Base-by-base conservation (phyloP, 768 basidiomycete species). In the Candolleomyces aberdarensis region DNA sequence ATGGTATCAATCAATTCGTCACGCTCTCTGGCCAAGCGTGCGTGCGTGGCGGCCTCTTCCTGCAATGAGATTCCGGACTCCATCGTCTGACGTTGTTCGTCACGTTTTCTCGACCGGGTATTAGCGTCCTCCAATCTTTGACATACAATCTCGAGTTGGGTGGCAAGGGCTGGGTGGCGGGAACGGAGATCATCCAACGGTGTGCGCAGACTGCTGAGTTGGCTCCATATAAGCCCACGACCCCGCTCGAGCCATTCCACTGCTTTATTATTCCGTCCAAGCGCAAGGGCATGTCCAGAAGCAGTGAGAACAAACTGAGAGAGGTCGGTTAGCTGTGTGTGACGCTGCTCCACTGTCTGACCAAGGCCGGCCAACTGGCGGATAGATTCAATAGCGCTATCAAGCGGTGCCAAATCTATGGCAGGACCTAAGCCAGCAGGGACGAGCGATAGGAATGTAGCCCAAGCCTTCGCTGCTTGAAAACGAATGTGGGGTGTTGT, bases 171-270 rank as follows among this genome's bases (percentile, higher is more conserved):
- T 20, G 70, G 61, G 29, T 65, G 65, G 13, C 22, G 31, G 9
- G 36, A 32, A 19, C 20, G 64, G 1, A 72, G 60, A 13, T 60
- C 52, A 19, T 66, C 67, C 1, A 71, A 19, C 3, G 68, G 65
- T 36, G 63, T 59, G 44, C 69, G 60, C 10, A 68, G 56, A 66
- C 59, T 8, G 65, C 62, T 19, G 6, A 66, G 52, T 54, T 69
- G 67, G 5, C 48, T 56, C 68, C 68, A 69, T 6, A 69, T 60
- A 19, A 69, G 46, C 1, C 61, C 66, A 15, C 67, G 57, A 1
- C 68, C 67, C 48, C 66, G 57, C 29, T 62, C 56, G 15, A 62
- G 55, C 56, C 56, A 62, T 22, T 62, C 60, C 19, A 62, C 17
- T 3, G 60, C 60, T 11, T 56, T 62, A 4, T 70, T 58, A 14